Evolutionary conservation across 1,284 basidiomycete genomes (phyloP), one percentile per base, ranked within the genome.

Genomic region (Spongispora temasekensis): DNA sequence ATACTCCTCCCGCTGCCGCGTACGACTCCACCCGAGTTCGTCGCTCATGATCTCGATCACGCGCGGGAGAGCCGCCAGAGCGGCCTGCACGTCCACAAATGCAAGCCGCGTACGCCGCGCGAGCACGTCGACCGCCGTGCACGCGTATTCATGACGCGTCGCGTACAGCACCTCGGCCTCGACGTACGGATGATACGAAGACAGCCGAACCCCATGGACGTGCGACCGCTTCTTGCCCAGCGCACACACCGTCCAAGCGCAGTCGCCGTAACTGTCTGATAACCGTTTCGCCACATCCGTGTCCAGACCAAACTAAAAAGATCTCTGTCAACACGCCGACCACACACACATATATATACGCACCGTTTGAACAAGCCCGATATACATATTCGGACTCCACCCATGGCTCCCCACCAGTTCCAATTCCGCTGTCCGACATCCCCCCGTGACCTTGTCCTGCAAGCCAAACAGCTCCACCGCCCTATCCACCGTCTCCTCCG

Each of bases 321-420:
- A 55, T 19, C 52, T 17, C n/a, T n/a, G n/a, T n/a, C n/a, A n/a
- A n/a, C n/a, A n/a, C n/a, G n/a, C n/a, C n/a, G n/a, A n/a, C n/a
- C n/a, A n/a, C n/a, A n/a, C n/a, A n/a, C n/a, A n/a, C n/a, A n/a
- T n/a, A 53, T 31, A 25, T 23, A 21, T 12, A 35, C 84, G 60
- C 57, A 91, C 91, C 68, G 90, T 84, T 78, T 99, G 97, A 68
- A 97, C 91, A 60, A 99, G 82, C 65, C 94, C 93, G 78, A 98
- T 97, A 76, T 97, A 98, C 94, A 98, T 97, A 71, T 95, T 96
- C 70, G 90, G 84, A 73, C 86, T 91, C 97, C 97, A 99, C 10
- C 90, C 94, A 71, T 98, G 93, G 66, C 90, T 93, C n/a, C 97
- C 97, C 21, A 98, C 83, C 35, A 98, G 82, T 74, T 92, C 87